These are phyloP conservation scores for Abrus pulchellus DNA, from an alignment of 306 rosid genomes.

Conservation along the genomic window DNA sequence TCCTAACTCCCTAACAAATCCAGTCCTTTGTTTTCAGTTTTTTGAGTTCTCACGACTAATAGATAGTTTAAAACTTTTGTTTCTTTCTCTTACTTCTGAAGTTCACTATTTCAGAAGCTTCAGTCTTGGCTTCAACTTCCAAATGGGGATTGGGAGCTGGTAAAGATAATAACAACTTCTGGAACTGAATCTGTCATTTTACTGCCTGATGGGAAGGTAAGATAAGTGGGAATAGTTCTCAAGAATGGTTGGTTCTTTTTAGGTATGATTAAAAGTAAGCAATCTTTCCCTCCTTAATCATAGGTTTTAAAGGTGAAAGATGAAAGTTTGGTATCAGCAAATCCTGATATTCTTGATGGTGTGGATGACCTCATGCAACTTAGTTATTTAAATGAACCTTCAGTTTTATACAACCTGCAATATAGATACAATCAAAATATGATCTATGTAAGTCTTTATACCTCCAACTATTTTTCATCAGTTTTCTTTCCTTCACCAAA, in stretches of 20 bases:
- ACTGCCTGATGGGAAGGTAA: conserved; percentile 84
- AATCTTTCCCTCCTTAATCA: conserved; percentile 22
- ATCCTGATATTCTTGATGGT: conserved; percentile 98
- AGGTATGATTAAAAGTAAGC: conserved; percentile 26
- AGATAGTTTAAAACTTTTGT: conserved; percentile 32
- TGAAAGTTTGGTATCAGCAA: conserved; percentile 85
- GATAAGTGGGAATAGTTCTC: conserved; percentile 43
- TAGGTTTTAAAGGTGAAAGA: conserved; percentile 82
- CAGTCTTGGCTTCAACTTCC: conserved; percentile 96
- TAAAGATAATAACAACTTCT: conserved; percentile 70
- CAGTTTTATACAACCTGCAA: conserved; percentile 91
- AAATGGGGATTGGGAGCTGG: conserved; percentile 87
- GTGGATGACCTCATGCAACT: conserved; percentile 99
- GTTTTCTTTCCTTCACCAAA: conserved; percentile 40
- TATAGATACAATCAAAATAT: conserved; percentile 85
- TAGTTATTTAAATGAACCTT: conserved; percentile 95
- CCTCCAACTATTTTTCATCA: conserved; percentile 16
- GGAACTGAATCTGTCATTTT: conserved; percentile 76
- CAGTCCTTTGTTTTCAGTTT: conserved; percentile 3
- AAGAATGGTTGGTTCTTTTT: neutral
- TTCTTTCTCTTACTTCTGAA: conserved; percentile 41
- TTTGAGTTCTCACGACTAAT: conserved; percentile 37
- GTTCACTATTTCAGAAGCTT: conserved; percentile 74
- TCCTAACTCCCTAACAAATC: too few relatives aligned
- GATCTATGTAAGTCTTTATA: conserved; percentile 81